phyloP scores from a whole-genome alignment of 2,329 filamentous ascomycete genomes.

The Fusarium setosum region DNA sequence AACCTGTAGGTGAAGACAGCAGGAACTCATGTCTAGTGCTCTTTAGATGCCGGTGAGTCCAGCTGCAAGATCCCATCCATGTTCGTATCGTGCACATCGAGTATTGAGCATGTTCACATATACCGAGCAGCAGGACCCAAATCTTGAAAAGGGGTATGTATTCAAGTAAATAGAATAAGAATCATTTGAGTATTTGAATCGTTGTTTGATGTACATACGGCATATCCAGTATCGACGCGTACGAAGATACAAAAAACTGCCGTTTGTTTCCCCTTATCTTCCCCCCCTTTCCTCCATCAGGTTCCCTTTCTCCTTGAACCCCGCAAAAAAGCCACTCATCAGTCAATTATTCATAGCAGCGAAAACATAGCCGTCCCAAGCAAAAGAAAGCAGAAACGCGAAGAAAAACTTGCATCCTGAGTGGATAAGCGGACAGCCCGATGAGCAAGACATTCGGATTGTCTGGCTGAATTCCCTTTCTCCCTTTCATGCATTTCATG shows the following conservation, averaged over 20 bases:
- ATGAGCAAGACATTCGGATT: constrained; percentile 4
- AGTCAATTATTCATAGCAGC: constrained; percentile 33
- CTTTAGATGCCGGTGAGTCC: too few species aligned
- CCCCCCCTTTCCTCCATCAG: neutral
- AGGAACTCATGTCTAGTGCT: too few species aligned
- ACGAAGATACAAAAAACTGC: constrained; percentile 2
- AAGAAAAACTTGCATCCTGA: constrained; percentile 11
- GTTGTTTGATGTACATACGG: constrained; percentile 11
- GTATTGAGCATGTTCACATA: too few species aligned
- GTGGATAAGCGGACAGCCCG: constrained; percentile 3
- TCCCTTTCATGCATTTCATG: constrained; percentile 32
- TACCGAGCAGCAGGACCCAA: neutral
- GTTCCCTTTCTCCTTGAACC: constrained; percentile 5
- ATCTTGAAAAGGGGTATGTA: neutral
- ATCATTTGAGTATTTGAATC: neutral
- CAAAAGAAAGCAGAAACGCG: constrained; percentile 3
- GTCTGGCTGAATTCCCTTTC: constrained; percentile 19
- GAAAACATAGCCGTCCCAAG: constrained; percentile 16
- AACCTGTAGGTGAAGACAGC: too few species aligned
- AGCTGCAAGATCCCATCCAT: too few species aligned
- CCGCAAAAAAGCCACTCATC: constrained; percentile 19
- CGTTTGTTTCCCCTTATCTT: neutral
- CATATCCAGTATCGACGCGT: neutral
- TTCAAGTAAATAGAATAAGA: neutral
- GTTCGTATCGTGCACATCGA: too few species aligned